phyloP scores from a whole-genome alignment of 345 rosid genomes.

The Aegle marmelos region DNA sequence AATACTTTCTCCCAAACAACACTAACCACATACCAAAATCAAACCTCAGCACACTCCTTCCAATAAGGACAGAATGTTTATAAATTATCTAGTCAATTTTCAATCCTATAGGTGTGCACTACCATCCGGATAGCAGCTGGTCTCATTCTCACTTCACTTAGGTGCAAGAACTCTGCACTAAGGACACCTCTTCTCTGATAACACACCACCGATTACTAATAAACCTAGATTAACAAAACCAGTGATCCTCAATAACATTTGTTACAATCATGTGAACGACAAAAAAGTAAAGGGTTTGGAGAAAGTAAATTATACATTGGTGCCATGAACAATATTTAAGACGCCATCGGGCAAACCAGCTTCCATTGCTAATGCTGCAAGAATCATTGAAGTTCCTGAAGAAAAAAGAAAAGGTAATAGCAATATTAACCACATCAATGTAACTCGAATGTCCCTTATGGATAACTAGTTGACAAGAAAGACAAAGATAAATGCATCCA shows the following conservation, averaged over 20 bases:
- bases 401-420: background rate
- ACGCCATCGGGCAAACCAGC: conserved; percentile 45
- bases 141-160: background rate
- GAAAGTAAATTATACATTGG: conserved; percentile 27
- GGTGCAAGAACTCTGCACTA: background rate
- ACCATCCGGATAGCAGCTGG: background rate
- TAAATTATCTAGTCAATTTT: background rate
- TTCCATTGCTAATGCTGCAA: conserved; percentile 36
- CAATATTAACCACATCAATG: background rate
- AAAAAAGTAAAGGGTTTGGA: background rate
- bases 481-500: background rate
- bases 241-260: background rate
- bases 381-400: conserved; percentile 37
- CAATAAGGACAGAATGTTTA: background rate
- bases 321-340: conserved; percentile 44
- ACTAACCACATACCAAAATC: background rate
- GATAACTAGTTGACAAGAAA: background rate
- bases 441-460: background rate
- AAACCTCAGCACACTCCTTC: background rate
- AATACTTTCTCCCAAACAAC: background rate
- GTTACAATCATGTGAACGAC: background rate
- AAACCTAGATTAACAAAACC: background rate
- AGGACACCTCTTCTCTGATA: conserved; percentile 1
- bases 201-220: background rate
- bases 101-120: background rate